Base-by-base conservation (phyloP, 116 monocot genomes). In the Zostera marina region DNA sequence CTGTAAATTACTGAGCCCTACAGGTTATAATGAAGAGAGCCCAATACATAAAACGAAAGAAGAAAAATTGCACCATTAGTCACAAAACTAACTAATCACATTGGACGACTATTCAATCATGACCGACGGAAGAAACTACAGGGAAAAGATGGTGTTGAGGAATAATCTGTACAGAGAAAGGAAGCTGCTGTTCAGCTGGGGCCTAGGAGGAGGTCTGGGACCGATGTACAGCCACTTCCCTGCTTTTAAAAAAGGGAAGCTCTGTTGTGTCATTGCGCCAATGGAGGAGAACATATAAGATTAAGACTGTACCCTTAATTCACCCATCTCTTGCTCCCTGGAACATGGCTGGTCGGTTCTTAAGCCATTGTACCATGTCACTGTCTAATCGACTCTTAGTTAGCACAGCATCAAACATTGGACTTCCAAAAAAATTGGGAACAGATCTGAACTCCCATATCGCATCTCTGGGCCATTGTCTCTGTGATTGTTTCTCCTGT, bases 351-450 rank as follows among this genome's bases (percentile, higher is more conserved):
- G 76, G 73, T 40, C 98, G 63, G 45, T 55, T 76, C 65, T 73
- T 90, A 23, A 98, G 75, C 98, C 98, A 98, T 22, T 91, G 85
- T 66, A 98, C 53, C 83, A 98, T 82, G 53, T 98, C 98, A 66
- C 63, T 83, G 65, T 98, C 91, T 67, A 98, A 66, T 16, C 83
- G 70, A 58, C 72, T 61, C n/a, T 72, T 78, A 68, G 72, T 70
- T 64, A 98, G 67, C n/a, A 91, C 76, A 42, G 79, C 71, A 52
- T 98, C 98, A 61, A 98, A 53, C 98, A 98, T 91, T 4, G 98
- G 98, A 72, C 86, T 91, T 22, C 83, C 98, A 62, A 90, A 76
- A 66, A 77, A 56, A 59, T 56, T 77, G 2, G 81, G 80, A 42
- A 51, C 53, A 42, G 65, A 70, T 57, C 77, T 73, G 72, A 83